Conservation (phyloP, 345 rosid species). For the Citrus mangshanensis region DNA sequence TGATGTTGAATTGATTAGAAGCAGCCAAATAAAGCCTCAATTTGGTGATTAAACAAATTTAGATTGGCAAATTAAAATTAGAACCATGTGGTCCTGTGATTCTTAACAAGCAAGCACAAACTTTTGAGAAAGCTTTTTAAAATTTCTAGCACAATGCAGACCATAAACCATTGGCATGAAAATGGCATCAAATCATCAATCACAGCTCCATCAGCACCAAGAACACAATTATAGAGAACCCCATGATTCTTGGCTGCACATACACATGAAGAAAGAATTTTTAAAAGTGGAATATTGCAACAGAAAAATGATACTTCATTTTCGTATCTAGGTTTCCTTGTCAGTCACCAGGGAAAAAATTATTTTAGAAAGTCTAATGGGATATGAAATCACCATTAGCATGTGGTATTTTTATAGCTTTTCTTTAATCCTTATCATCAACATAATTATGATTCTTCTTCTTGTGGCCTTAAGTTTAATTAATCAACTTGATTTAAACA, state of each 20-base stretch:
- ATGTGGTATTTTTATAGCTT: constrained; percentile 14
- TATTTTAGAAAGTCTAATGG: not conserved
- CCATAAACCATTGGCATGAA: constrained; percentile 20
- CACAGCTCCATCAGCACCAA: constrained; percentile 26
- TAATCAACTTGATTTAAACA: constrained; percentile 24
- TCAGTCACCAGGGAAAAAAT: constrained; percentile 10
- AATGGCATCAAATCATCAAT: constrained; percentile 26
- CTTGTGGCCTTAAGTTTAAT: constrained; percentile 17
- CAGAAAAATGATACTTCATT: constrained; percentile 36
- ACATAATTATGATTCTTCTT: constrained; percentile 29
- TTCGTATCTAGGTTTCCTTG: constrained; percentile 20
- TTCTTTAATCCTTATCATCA: constrained; percentile 21
- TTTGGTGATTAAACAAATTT: constrained; percentile 2
- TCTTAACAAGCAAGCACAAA: constrained; percentile 27
- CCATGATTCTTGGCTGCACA: constrained; percentile 39
- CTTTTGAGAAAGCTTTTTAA: constrained; percentile 6
- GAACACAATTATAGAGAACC: constrained; percentile 38
- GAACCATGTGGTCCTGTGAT: constrained; percentile 26
- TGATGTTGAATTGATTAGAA: no score
- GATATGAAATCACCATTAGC: constrained; percentile 24
- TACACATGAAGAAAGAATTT: constrained; percentile 19
- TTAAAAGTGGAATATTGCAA: constrained; percentile 12
- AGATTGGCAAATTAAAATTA: constrained; percentile 4
- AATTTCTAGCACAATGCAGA: constrained; percentile 19
- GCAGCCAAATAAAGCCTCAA: not conserved